phyloP scores from a whole-genome alignment of 257 asterid species.

The Nicotiana tabacum region DNA sequence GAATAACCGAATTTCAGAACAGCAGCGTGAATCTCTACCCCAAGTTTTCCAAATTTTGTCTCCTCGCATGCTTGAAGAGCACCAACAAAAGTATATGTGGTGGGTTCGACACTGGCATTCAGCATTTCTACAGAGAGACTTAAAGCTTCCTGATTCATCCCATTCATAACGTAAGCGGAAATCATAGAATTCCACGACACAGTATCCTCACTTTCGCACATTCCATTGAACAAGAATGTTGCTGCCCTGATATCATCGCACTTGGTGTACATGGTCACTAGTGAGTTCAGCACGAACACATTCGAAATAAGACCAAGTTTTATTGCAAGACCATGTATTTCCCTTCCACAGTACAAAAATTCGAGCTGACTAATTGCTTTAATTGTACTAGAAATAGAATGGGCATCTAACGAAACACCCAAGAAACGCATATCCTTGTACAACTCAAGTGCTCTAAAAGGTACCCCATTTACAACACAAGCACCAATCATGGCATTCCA shows the following conservation, averaged over 20 bases:
- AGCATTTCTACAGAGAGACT: slow-evolving; percentile 45
- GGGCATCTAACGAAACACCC: slow-evolving; percentile 46
- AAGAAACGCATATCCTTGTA: slow-evolving; percentile 44
- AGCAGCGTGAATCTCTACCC: slow-evolving; percentile 49
- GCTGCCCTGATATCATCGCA: slow-evolving; percentile 42
- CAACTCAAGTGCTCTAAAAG: slow-evolving; percentile 44
- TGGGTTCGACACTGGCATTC: slow-evolving; percentile 35
- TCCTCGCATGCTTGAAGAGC: slow-evolving; percentile 69
- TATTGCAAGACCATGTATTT: slow-evolving; percentile 55
- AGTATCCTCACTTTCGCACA: slow-evolving; percentile 39
- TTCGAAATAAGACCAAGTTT: slow-evolving; percentile 45
- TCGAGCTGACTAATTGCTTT: slow-evolving; percentile 52
- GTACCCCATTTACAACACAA: slow-evolving; percentile 39
- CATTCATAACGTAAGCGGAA: slow-evolving; percentile 40
- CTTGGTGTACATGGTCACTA: slow-evolving; percentile 52
- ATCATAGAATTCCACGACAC: slow-evolving; percentile 77
- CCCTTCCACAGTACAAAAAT: slow-evolving; percentile 40
- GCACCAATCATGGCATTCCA: slow-evolving; percentile 88
- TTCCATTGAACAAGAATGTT: slow-evolving; percentile 38
- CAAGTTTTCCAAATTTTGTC: slow-evolving; percentile 32
- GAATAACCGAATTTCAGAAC: slow-evolving; percentile 35
- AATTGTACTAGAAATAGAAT: slow-evolving; percentile 45
- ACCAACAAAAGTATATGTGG: slow-evolving; percentile 70
- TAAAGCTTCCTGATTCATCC: slow-evolving; percentile 47
- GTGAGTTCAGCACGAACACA: slow-evolving; percentile 51